Evolutionary conservation across 2,329 filamentous ascomycete genomes (phyloP).

Genomic region (Clathrospora elynae): DNA sequence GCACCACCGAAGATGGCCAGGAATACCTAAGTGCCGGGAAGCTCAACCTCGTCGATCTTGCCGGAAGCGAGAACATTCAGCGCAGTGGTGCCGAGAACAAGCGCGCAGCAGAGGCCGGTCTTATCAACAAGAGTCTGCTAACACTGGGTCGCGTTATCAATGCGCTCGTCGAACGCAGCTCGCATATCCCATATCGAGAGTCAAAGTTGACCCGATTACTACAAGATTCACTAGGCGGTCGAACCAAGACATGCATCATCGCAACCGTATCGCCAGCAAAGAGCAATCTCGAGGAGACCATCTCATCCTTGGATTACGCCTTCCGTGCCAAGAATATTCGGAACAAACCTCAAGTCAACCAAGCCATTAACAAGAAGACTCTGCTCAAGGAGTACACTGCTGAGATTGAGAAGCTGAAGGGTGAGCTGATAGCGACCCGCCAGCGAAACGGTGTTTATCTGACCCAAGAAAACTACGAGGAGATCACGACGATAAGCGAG

Average conservation of each 20-base stretch:
- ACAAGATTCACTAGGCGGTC: conserved; percentile 93
- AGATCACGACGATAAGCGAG: conserved; percentile 89
- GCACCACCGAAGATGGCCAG: conserved; percentile 78
- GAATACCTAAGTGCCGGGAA: conserved; percentile 91
- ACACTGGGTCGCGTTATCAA: conserved; percentile 97
- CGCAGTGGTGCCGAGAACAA: conserved; percentile 98
- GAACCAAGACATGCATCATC: conserved; percentile 98
- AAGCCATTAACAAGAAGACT: conserved; percentile 89
- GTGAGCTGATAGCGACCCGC: conserved; percentile 87
- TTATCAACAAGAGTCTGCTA: conserved; percentile 97
- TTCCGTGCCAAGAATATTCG: conserved; percentile 98
- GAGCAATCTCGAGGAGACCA: conserved; percentile 95
- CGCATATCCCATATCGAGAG: conserved; percentile 91
- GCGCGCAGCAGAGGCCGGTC: conserved; percentile 87
- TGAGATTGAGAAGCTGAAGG: conserved; percentile 94
- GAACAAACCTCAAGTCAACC: conserved; percentile 96
- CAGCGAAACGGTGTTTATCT: conserved; percentile 96
- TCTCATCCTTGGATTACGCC: conserved; percentile 96
- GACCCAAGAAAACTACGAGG: conserved; percentile 84
- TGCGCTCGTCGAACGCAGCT: conserved; percentile 85
- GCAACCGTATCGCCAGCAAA: conserved; percentile 94
- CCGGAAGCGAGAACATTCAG: conserved; percentile 97
- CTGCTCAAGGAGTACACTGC: conserved; percentile 85
- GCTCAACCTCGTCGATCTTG: conserved; percentile 93
- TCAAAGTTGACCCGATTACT: conserved; percentile 93